phyloP scores from a whole-genome alignment of 2,329 filamentous ascomycete genomes.

The Calonectria crousiana region DNA sequence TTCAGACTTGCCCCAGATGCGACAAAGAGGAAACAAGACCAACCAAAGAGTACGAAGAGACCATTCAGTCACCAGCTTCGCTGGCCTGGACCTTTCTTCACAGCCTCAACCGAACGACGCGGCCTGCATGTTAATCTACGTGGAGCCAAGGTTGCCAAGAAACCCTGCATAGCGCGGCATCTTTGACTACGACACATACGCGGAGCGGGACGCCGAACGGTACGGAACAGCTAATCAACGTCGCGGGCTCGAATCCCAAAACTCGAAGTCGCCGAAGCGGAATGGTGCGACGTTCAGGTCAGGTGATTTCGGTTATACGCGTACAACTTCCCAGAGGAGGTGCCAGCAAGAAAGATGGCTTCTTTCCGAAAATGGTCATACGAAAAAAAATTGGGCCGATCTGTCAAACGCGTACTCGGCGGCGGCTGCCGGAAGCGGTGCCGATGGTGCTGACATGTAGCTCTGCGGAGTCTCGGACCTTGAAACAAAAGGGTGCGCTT shows the following conservation, averaged over 20 bases:
- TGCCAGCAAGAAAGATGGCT: background rate
- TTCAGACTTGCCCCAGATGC: background rate
- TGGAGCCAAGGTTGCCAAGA: background rate
- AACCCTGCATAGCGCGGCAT: background rate
- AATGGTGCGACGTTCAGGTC: background rate
- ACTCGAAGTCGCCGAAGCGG: background rate
- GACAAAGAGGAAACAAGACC: background rate
- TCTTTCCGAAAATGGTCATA: background rate
- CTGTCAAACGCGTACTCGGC: constrained; percentile 2
- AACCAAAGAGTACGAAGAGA: background rate
- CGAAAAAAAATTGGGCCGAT: background rate
- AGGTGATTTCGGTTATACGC: background rate
- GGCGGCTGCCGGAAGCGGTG: background rate
- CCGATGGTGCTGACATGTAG: background rate
- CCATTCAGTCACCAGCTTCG: background rate
- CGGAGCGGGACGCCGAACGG: background rate
- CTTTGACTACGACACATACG: background rate
- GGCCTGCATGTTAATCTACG: background rate
- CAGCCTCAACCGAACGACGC: background rate
- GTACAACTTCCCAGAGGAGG: background rate
- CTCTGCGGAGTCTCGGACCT: background rate
- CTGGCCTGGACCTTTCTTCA: background rate
- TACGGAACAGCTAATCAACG: constrained; percentile 7
- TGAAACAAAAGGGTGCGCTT: background rate
- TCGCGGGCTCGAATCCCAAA: background rate